Base-by-base conservation (phyloP, 108 stramenopile genomes). In the Cyclotella choctawhatcheeana region DNA sequence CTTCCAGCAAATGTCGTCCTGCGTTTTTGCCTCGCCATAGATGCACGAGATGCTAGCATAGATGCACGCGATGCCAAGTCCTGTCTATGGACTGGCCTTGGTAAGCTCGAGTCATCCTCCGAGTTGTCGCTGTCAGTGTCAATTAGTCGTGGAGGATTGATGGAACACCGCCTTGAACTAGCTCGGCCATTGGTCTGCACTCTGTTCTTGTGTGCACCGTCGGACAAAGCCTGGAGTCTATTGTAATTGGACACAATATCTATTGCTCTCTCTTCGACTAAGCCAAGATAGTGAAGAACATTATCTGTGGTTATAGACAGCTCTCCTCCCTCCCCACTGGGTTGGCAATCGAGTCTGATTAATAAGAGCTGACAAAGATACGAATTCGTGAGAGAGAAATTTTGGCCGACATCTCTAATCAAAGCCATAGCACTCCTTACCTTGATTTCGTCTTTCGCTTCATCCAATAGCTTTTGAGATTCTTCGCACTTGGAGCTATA, bases 131-230 rank as follows among this genome's bases (percentile, higher is more conserved):
- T 79, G 12, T 79, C 81, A 47, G 85, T 90, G 68, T 93, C 92
- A 30, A 89, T 80, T 2, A 91, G 82, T 66, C 85, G 85, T n/a
- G 92, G 92, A 51, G 92, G 90, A 33, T 88, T 89, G 33, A 93
- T 82, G 35, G 86, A 89, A 44, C 90, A 51, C 20, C 73, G 37
- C 50, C 51, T 45, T 84, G 44, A 34, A 4, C 78, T 64, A 74
- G 27, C 33, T 77, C 71, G 86, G 85, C 85, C 17, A 84, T 75
- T 27, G 72, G 61, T 25, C 55, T 69, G 6, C 85, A 85, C 61
- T 21, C 76, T 83, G 52, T 69, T 82, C 34, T 44, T 48, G 26
- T 56, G 25, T 18, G 34, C 32, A 22, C 8, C 16, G 44, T 68
- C 61, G 14, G 69, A 44, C 6, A 51, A 20, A 44, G 73, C 61